Percentiles rank a stretch among this genome's conserved stretches.
These are phyloP conservation scores for Elaphomyces granulatus DNA, from an alignment of 495 filamentous ascomycete genomes.

Conservation along the genomic window DNA sequence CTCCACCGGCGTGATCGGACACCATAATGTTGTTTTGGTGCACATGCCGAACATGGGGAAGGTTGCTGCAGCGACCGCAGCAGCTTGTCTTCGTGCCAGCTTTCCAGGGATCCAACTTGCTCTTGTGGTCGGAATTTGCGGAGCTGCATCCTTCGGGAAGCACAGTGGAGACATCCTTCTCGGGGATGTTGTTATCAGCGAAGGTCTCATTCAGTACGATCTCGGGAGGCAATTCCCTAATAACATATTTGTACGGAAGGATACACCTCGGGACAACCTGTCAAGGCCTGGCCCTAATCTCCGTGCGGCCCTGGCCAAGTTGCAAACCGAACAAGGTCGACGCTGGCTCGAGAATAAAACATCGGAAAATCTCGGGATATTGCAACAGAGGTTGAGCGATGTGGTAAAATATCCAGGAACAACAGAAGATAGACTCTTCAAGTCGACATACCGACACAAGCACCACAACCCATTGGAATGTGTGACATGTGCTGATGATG, in stretches of 20 bases:
- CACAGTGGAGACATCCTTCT: slow-evolving; percentile 17
- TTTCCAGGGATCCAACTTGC: slow-evolving; percentile 6
- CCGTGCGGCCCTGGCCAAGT: slow-evolving; percentile 8
- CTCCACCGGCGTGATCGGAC: slow-evolving; percentile 17
- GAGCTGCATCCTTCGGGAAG: slow-evolving; percentile 7
- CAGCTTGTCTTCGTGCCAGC: slow-evolving; percentile 7
- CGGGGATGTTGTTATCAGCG: slow-evolving; percentile 31
- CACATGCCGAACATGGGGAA: slow-evolving; percentile 21
- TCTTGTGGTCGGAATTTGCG: slow-evolving; percentile 14
- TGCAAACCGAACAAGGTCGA: not conserved
- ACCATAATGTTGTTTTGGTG: slow-evolving; percentile 23
- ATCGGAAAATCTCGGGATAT: not conserved
- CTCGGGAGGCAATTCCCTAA: slow-evolving; percentile 15
- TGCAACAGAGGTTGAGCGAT: slow-evolving; percentile 1
- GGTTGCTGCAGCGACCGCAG: slow-evolving; percentile 9
- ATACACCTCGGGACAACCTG: slow-evolving; percentile 10
- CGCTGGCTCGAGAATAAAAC: not conserved
- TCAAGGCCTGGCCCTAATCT: slow-evolving; percentile 13
- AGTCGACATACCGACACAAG: slow-evolving; percentile 10
- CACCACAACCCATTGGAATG: slow-evolving; percentile 8
- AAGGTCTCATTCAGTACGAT: slow-evolving; percentile 20
- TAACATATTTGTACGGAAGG: slow-evolving; percentile 7
- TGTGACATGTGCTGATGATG: slow-evolving; percentile 1
- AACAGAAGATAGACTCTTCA: slow-evolving; percentile 8
- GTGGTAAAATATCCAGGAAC: slow-evolving; percentile 7